Percentiles rank a stretch among this genome's conserved stretches.
Evolutionary conservation across 2,329 filamentous ascomycete genomes (phyloP).

Genomic region (Colletotrichum australisinense): DNA sequence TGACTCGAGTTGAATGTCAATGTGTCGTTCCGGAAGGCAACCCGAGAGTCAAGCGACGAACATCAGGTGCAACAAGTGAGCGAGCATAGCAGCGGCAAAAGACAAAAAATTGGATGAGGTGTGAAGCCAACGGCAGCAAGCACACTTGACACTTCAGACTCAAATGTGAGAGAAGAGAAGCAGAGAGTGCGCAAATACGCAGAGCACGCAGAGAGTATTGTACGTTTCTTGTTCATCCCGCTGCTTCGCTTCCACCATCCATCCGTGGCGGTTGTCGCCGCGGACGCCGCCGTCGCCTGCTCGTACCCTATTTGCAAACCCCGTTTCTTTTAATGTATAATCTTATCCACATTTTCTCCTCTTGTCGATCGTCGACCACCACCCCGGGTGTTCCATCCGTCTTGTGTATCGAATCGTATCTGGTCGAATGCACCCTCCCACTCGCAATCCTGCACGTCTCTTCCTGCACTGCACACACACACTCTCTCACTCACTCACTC

Average conservation of each 20-base stretch:
- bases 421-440: constrained; percentile 22
- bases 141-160: background rate
- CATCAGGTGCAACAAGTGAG: background rate
- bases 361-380: constrained; percentile 24
- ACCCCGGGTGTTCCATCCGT: constrained; percentile 25
- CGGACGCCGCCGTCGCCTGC: background rate
- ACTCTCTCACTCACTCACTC: background rate
- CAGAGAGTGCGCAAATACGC: no score
- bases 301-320: background rate
- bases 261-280: background rate
- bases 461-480: background rate
- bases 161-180: background rate
- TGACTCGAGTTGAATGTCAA: constrained; percentile 25
- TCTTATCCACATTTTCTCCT: constrained; percentile 34
- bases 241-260: background rate
- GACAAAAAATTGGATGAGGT: background rate
- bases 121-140: background rate
- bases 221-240: background rate
- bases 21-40: constrained; percentile 13
- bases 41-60: constrained; percentile 22
- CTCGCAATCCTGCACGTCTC: constrained; percentile 16
- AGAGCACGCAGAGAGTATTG: no score
- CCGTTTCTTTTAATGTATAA: constrained; percentile 15
- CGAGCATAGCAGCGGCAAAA: background rate
- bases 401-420: constrained; percentile 30